phyloP scores from a whole-genome alignment of 2,329 filamentous ascomycete genomes.

The Chaetomiaceae sp. region DNA sequence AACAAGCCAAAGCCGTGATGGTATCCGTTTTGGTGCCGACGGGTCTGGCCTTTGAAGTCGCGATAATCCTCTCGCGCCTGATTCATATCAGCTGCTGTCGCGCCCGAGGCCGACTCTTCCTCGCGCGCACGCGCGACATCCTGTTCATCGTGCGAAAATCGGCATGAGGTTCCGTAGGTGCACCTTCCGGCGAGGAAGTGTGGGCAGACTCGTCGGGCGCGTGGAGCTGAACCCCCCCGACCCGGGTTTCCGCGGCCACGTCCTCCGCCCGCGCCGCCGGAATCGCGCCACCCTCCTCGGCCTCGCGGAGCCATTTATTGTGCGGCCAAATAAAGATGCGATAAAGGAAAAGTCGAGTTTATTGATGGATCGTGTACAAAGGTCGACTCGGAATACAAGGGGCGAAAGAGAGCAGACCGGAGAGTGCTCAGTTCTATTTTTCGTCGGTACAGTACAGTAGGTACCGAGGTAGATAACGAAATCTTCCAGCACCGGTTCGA shows the following conservation, averaged over 20 bases:
- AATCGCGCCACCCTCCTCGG: neutral
- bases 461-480: no score
- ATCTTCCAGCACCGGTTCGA: no score
- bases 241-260: neutral
- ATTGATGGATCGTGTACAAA: no score
- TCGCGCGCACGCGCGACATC: neutral
- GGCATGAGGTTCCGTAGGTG: constrained; percentile 5
- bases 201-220: neutral
- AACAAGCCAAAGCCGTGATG: neutral
- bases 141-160: constrained; percentile 2
- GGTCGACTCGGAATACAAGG: no score
- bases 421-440: no score
- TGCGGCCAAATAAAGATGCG: neutral
- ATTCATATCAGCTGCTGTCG: neutral
- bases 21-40: no score
- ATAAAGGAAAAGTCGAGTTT: neutral
- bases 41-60: constrained; percentile 5
- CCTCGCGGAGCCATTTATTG: neutral
- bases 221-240: neutral
- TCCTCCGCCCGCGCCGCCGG: neutral
- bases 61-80: constrained; percentile 1
- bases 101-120: neutral
- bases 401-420: no score
- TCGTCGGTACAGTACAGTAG: no score
- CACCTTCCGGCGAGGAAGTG: neutral